These are phyloP conservation scores for Allantophomopsis lycopodina DNA, from an alignment of 2,329 filamentous ascomycete genomes.

Conservation along the genomic window DNA sequence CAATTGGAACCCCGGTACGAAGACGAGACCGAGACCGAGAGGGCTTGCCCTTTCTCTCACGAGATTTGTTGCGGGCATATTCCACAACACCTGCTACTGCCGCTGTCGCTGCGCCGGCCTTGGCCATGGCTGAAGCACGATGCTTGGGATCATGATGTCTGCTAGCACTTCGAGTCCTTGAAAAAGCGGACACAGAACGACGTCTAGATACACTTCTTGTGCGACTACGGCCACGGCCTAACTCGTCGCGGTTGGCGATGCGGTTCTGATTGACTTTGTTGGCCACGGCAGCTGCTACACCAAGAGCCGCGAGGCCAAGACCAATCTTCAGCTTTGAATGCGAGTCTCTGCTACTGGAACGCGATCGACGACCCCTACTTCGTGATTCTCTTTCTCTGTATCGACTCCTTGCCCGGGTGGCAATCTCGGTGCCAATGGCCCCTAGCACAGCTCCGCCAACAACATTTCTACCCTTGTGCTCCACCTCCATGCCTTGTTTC, in stretches of 20 bases:
- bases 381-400: slow-evolving; percentile 37
- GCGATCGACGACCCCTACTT: slow-evolving; percentile 23
- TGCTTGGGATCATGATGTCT: slow-evolving; percentile 35
- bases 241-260: slow-evolving; percentile 45
- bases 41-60: slow-evolving; percentile 24
- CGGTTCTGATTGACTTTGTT: slow-evolving; percentile 48
- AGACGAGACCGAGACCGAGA: slow-evolving; percentile 27
- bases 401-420: slow-evolving; percentile 44
- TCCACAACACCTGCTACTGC: slow-evolving; percentile 44
- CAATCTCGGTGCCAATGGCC: slow-evolving; percentile 45
- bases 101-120: slow-evolving; percentile 32
- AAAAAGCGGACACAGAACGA: slow-evolving; percentile 23
- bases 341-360: slow-evolving; percentile 18
- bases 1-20: slow-evolving; percentile 42
- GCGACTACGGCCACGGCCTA: slow-evolving; percentile 35
- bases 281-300: slow-evolving; percentile 49
- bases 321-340: slow-evolving; percentile 43
- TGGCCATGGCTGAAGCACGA: slow-evolving; percentile 15
- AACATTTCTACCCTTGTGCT: slow-evolving; percentile 15
- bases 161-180: slow-evolving; percentile 24
- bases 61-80: slow-evolving; percentile 40
- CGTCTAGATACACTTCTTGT: slow-evolving; percentile 27
- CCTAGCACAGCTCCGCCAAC: slow-evolving; percentile 44
- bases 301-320: slow-evolving; percentile 47
- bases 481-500: slow-evolving; percentile 16